phyloP scores from a whole-genome alignment of 495 filamentous ascomycete genomes.

The Penicillium pancosmium region DNA sequence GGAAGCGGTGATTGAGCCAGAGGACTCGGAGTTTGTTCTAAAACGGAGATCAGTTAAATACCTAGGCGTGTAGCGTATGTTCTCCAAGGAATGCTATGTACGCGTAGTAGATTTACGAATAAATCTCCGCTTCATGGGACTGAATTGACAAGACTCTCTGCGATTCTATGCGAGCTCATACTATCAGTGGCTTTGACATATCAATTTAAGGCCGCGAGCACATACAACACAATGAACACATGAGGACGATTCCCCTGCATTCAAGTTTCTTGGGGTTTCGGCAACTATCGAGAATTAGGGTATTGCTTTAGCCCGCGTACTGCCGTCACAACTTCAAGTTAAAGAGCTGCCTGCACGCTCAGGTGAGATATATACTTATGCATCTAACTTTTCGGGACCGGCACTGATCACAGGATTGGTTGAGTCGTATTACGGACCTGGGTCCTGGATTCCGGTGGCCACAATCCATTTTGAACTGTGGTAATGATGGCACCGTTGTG shows the following conservation, averaged over 20 bases:
- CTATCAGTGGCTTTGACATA: neutral
- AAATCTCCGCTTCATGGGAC: slow-evolving; percentile 4
- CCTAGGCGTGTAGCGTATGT: too few species aligned
- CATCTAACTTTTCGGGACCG: slow-evolving; percentile 5
- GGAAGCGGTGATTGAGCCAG: neutral
- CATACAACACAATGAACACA: neutral
- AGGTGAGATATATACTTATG: neutral
- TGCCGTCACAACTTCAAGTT: neutral
- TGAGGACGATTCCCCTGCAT: neutral
- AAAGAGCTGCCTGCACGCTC: too few species aligned
- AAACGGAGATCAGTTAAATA: neutral
- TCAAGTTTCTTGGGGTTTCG: neutral
- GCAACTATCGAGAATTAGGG: neutral
- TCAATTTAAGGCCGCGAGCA: neutral
- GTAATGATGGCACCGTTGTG: neutral
- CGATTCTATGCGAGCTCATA: neutral
- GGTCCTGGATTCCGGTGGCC: slow-evolving; percentile 8
- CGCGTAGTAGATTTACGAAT: slow-evolving; percentile 1
- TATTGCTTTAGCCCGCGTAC: neutral
- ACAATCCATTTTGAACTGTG: neutral
- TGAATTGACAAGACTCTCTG: slow-evolving; percentile 5
- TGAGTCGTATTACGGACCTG: slow-evolving; percentile 46
- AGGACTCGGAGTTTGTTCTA: neutral
- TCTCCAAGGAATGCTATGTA: too few species aligned
- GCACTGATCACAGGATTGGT: slow-evolving; percentile 7